phyloP scores from a whole-genome alignment of 2,329 filamentous ascomycete genomes.

The Colletotrichum sidae region DNA sequence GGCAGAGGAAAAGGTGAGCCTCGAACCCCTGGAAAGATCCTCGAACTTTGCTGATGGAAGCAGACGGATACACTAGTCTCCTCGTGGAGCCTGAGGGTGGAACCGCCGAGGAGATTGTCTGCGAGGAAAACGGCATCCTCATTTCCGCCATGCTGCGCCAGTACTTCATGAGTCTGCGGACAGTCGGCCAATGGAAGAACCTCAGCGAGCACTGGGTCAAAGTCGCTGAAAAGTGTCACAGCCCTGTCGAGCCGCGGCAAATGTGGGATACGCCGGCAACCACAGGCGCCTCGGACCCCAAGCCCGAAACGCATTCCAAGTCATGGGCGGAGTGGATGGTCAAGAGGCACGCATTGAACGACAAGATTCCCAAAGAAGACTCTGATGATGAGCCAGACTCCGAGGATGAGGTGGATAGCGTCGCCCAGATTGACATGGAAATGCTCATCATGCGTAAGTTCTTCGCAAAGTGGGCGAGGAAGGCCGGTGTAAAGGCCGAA shows the following conservation, averaged over 20 bases:
- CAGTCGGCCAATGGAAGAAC: conserved; percentile 82
- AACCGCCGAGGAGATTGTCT: conserved; percentile 79
- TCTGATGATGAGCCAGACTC: conserved; percentile 53
- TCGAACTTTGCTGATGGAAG: not conserved
- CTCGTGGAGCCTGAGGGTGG: conserved; percentile 83
- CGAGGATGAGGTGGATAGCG: conserved; percentile 51
- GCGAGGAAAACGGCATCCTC: conserved; percentile 87
- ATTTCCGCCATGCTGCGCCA: conserved; percentile 89
- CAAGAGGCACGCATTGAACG: conserved; percentile 48
- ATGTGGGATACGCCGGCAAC: conserved; percentile 47
- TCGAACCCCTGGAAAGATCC: accelerated
- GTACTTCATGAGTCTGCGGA: conserved; percentile 89
- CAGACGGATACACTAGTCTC: conserved; percentile 82
- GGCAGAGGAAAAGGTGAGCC: conserved; percentile 76
- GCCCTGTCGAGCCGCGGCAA: conserved; percentile 57
- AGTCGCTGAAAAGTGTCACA: conserved; percentile 72
- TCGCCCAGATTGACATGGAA: conserved; percentile 63
- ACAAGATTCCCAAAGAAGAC: conserved; percentile 51
- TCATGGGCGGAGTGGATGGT: conserved; percentile 53
- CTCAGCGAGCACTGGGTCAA: conserved; percentile 77
- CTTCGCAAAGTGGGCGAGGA: conserved; percentile 78
- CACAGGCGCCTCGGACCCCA: conserved; percentile 29
- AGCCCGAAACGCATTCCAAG: conserved; percentile 40
- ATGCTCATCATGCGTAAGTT: conserved; percentile 75
- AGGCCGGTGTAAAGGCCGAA: conserved; percentile 70